These are phyloP conservation scores for Wickerhamiella bombiphila DNA, from an alignment of 805 yeast species.

Conservation along the genomic window DNA sequence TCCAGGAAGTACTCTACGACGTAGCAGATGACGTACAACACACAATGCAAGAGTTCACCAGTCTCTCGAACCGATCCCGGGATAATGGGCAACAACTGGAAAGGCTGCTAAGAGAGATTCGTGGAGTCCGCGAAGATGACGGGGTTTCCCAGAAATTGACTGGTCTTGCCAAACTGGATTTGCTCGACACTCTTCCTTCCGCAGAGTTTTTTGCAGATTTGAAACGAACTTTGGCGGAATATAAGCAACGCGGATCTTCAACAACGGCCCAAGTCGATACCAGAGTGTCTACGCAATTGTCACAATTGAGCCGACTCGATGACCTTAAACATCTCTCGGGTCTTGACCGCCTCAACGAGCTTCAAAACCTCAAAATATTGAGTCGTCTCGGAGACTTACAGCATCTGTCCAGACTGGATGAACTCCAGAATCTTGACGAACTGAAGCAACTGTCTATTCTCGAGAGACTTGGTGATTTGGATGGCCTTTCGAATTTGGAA, in stretches of 20 bases:
- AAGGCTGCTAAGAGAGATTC: slow-evolving; percentile 16
- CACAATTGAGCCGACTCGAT: too few relatives aligned
- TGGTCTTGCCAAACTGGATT: slow-evolving; percentile 18
- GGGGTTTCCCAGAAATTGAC: slow-evolving; percentile 17
- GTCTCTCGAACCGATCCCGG: slow-evolving; percentile 23
- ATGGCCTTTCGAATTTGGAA: slow-evolving; percentile 2
- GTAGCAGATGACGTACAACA: slow-evolving; percentile 23
- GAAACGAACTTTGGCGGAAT: too few relatives aligned
- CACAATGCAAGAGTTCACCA: slow-evolving; percentile 23
- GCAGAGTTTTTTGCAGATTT: neutral
- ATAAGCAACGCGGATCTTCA: slow-evolving; percentile 15
- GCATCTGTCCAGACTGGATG: slow-evolving; percentile 7
- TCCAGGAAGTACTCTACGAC: slow-evolving; percentile 21
- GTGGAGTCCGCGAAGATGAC: slow-evolving; percentile 17
- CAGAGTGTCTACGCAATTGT: neutral
- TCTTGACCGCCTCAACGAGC: too few relatives aligned
- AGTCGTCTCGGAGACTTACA: slow-evolving; percentile 2
- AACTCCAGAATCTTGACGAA: slow-evolving; percentile 5
- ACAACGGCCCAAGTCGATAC: neutral
- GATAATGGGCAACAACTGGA: slow-evolving; percentile 26
- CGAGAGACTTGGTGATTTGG: slow-evolving; percentile 2
- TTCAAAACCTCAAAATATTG: too few relatives aligned
- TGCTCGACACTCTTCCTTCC: slow-evolving; percentile 13
- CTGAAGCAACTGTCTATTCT: neutral
- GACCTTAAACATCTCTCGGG: too few relatives aligned